Evolutionary conservation across 1,284 basidiomycete genomes (phyloP), one percentile per base, ranked within the genome.

Genomic region (Pholiota adiposa): DNA sequence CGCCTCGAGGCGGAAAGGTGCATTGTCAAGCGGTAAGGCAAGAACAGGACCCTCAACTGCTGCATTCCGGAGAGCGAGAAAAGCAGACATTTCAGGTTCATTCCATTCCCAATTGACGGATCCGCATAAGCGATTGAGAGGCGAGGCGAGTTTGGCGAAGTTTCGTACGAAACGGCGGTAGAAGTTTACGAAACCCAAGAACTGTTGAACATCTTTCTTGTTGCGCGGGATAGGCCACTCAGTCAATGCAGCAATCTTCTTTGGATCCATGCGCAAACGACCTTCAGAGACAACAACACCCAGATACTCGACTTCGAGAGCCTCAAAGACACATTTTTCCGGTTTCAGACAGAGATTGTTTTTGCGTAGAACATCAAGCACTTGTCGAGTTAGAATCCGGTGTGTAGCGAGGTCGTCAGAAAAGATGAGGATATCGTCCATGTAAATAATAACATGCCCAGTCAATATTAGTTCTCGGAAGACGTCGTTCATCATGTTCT

Each of bases 321-420:
- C 18, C 40, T 70, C 66, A 46, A 71, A 73, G 4, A 67, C 58
- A 53, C 71, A 74, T 53, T 75, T 74, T 16, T 73, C 68, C 3
- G 66, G 65, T 23, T 69, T 68, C 0, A 72, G 54, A 46, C 36
- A 71, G 4, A 73, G 63, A 18, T 69, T 56, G 43, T 70, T 36
- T 16, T 63, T 41, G 7, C 46, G 1, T 1, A 72, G 61, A 11
- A 58, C 41, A 29, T 65, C 25, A 0, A 73, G 59, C 1, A 72
- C 65, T 0, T 49, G 40, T 1, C 40, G 25, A 0, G 56, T 60
- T 21, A 68, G 40, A 1, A 19, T 0, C 0, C 51, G 46, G 51
- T 73, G 67, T 46, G 70, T 55, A 8, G 63, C 62, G 2, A 64
- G 36, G 8, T 54, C 56, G 12, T 69, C 38, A 1, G 67, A 65